Evolutionary conservation across 108 stramenopile genomes (phyloP).

Genomic region (Mayamaea pseudoterrestris): DNA sequence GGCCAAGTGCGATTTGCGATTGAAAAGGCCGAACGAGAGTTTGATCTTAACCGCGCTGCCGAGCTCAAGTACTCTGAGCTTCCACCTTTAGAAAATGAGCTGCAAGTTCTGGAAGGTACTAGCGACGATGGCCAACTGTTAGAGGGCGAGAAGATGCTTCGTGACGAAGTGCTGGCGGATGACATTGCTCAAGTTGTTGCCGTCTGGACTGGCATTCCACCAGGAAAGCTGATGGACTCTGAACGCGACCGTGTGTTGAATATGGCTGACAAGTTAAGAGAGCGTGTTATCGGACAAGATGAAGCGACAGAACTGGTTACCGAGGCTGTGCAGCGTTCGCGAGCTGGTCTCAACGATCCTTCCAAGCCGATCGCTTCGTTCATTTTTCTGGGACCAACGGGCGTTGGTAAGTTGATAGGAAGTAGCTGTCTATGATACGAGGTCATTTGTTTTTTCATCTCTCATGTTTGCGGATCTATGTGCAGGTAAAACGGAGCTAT

Average conservation of each 20-base stretch:
- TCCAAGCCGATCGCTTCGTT: conserved; percentile 84
- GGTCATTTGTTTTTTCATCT: no score
- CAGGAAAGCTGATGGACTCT: conserved; percentile 72
- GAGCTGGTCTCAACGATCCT: conserved; percentile 86
- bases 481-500: conserved; percentile 89
- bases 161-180: conserved; percentile 89
- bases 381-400: conserved; percentile 91
- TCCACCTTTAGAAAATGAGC: conserved; percentile 68
- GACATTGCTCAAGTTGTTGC: conserved; percentile 90
- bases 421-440: no score
- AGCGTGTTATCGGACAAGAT: conserved; percentile 91
- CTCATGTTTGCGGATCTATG: no score
- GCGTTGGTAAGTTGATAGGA: no score
- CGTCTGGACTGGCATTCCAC: conserved; percentile 90
- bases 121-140: conserved; percentile 10
- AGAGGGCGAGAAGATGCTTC: conserved; percentile 47
- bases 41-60: conserved; percentile 89
- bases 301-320: conserved; percentile 84
- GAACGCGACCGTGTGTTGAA: conserved; percentile 89
- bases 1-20: conserved; percentile 76
- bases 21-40: conserved; percentile 88
- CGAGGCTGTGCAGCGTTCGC: conserved; percentile 82
- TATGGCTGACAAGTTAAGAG: conserved; percentile 76
- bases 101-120: conserved; percentile 33
- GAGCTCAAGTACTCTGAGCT: conserved; percentile 86